Percentiles rank a stretch among this genome's conserved stretches.
Conservation (phyloP, 176 grass and related monocot species). For the Phyllostachys edulis region DNA sequence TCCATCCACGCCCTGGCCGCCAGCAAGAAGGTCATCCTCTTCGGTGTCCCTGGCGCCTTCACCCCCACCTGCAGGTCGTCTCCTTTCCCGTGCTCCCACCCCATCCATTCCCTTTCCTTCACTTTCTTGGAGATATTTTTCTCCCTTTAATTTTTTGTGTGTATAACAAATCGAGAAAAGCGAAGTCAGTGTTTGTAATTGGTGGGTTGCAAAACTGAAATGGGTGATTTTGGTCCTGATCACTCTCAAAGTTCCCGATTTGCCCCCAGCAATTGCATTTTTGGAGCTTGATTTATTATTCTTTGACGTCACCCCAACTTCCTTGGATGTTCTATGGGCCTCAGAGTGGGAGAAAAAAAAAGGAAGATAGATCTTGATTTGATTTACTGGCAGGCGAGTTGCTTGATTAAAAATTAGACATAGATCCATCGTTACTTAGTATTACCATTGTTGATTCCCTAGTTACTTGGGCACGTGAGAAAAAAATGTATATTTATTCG, state of each 20-base stretch:
- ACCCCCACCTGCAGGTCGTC: conserved; percentile 92
- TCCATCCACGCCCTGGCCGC: conserved; percentile 68
- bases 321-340: not conserved
- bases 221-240: not conserved
- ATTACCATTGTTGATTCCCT: not conserved
- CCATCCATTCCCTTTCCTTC: not conserved
- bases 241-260: not conserved
- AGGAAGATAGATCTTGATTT: not conserved
- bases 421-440: not conserved
- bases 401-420: not conserved
- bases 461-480: not conserved
- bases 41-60: conserved; percentile 96
- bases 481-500: not conserved
- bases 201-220: not conserved
- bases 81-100: not conserved
- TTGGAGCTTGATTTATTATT: not conserved
- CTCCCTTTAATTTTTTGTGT: not conserved
- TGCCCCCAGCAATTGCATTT: not conserved
- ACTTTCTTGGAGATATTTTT: not conserved
- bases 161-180: not conserved
- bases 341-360: not conserved
- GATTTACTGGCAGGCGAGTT: not conserved
- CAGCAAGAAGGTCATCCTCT: conserved; percentile 92
- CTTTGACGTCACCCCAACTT: not conserved
- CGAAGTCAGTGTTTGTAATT: not conserved